Percentiles rank a stretch among this genome's conserved stretches.
Evolutionary conservation across 495 filamentous ascomycete species (phyloP).

Genomic region (Penicillium longicatenatum): DNA sequence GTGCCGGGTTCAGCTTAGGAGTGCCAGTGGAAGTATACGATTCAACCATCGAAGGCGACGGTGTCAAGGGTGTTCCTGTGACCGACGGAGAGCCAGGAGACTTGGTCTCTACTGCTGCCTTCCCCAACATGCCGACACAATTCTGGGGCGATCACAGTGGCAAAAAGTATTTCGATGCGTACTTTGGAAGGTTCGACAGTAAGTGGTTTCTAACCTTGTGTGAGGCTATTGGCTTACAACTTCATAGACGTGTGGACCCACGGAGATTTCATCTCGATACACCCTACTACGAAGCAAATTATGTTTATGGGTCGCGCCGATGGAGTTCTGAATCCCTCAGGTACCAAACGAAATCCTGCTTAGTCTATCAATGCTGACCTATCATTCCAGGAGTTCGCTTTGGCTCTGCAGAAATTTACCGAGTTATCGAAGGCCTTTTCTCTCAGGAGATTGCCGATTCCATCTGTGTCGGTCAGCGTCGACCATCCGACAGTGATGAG

Average conservation of each 20-base stretch:
- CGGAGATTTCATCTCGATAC: constrained; percentile 74
- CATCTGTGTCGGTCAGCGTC: constrained; percentile 72
- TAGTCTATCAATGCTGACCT: too few relatives aligned
- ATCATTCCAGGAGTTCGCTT: constrained; percentile 82
- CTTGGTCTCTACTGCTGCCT: constrained; percentile 65
- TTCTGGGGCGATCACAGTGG: constrained; percentile 66
- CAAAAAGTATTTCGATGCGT: constrained; percentile 65
- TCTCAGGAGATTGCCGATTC: constrained; percentile 61
- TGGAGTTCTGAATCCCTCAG: constrained; percentile 74
- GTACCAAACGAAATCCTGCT: too few relatives aligned
- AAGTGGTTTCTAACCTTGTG: neutral
- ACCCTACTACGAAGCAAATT: constrained; percentile 64
- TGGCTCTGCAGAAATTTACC: constrained; percentile 77
- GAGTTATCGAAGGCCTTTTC: constrained; percentile 68
- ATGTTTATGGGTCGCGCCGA: constrained; percentile 75
- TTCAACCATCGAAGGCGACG: constrained; percentile 41
- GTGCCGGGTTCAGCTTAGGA: constrained; percentile 63
- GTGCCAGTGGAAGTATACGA: constrained; percentile 68
- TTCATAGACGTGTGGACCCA: constrained; percentile 70
- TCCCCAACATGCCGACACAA: constrained; percentile 71
- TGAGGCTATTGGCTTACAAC: neutral
- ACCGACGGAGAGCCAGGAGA: constrained; percentile 67
- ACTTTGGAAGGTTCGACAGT: constrained; percentile 69
- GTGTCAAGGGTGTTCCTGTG: constrained; percentile 53
- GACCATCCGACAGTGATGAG: constrained; percentile 69